Conservation (phyloP, 2,329 filamentous ascomycete genomes). For the Diaporthe citri region DNA sequence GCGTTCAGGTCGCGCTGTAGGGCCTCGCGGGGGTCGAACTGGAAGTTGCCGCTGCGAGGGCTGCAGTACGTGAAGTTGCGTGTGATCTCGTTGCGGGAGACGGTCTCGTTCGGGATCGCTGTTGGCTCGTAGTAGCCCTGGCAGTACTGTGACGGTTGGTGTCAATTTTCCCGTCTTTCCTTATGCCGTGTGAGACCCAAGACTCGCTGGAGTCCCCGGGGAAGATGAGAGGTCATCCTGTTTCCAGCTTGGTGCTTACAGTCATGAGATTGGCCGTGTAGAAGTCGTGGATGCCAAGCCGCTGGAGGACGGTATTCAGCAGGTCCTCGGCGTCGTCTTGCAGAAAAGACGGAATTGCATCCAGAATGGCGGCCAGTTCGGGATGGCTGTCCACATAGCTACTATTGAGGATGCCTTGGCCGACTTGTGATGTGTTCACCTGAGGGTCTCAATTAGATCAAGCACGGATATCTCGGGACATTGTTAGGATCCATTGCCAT, state of each 20-base stretch:
- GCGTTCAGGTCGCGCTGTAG: constrained; percentile 32
- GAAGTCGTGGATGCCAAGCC: constrained; percentile 26
- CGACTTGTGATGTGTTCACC: constrained; percentile 33
- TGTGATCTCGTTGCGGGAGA: not conserved
- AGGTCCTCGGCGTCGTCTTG: constrained; percentile 19
- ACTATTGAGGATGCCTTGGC: constrained; percentile 28
- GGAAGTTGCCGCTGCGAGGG: constrained; percentile 10
- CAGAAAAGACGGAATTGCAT: not conserved
- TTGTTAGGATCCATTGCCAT: not conserved
- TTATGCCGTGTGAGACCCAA: too few relatives aligned
- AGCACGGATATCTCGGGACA: not conserved
- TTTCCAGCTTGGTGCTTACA: not conserved
- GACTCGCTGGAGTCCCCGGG: not conserved
- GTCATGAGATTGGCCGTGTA: constrained; percentile 27
- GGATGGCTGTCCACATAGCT: constrained; percentile 21
- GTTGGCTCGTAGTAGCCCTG: constrained; percentile 25
- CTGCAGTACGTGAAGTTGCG: constrained; percentile 31
- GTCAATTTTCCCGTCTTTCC: not conserved
- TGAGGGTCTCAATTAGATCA: not conserved
- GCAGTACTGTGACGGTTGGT: constrained; percentile 1
- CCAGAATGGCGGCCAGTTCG: constrained; percentile 13
- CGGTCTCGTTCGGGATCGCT: constrained; percentile 16
- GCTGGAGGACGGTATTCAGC: constrained; percentile 11
- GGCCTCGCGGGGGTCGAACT: constrained; percentile 25
- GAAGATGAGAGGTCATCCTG: not conserved